Conservation (phyloP, 805 yeast genomes). For the Teunomyces gatunensis region DNA sequence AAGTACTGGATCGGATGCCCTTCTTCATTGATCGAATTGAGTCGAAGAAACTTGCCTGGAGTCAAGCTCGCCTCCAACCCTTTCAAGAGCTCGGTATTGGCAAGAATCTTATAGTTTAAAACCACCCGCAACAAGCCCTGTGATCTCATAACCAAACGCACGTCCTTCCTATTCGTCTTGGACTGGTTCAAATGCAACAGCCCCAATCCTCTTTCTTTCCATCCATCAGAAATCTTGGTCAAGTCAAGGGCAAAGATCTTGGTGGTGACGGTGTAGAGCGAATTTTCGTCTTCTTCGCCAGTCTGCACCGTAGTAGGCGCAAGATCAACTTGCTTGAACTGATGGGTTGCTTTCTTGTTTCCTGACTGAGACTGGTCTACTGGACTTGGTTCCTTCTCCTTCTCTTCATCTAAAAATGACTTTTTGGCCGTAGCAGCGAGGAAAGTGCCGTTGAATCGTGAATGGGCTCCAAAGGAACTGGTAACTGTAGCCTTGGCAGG, state of each 20-base stretch:
- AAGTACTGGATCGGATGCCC: conserved; percentile 81
- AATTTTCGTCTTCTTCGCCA: conserved; percentile 86
- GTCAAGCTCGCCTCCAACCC: conserved; percentile 86
- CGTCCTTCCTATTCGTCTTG: conserved; percentile 33
- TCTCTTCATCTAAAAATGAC: conserved; percentile 52
- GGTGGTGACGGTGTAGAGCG: conserved; percentile 66
- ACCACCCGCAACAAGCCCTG: conserved; percentile 82
- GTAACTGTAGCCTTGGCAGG: conserved; percentile 6
- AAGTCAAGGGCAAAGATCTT: conserved; percentile 76
- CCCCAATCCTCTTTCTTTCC: conserved; percentile 97
- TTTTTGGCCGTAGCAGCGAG: conserved; percentile 49
- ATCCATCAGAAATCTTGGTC: conserved; percentile 64
- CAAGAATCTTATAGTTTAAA: conserved; percentile 66
- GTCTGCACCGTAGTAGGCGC: conserved; percentile 59
- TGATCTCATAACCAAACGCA: conserved; percentile 86
- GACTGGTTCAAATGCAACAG: conserved; percentile 72
- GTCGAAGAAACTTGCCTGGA: conserved; percentile 79
- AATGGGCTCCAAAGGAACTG: conserved; percentile 44
- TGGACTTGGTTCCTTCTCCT: conserved; percentile 8
- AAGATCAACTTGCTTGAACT: conserved; percentile 58
- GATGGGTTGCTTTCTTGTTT: conserved; percentile 25
- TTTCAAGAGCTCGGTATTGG: conserved; percentile 59
- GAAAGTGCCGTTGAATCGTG: conserved; percentile 55
- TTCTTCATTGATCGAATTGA: conserved; percentile 60
- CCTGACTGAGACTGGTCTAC: conserved; percentile 10